Evolutionary conservation across 495 filamentous ascomycete species (phyloP), one percentile per base, ranked within the genome.

Genomic region (Neurospora sp.): DNA sequence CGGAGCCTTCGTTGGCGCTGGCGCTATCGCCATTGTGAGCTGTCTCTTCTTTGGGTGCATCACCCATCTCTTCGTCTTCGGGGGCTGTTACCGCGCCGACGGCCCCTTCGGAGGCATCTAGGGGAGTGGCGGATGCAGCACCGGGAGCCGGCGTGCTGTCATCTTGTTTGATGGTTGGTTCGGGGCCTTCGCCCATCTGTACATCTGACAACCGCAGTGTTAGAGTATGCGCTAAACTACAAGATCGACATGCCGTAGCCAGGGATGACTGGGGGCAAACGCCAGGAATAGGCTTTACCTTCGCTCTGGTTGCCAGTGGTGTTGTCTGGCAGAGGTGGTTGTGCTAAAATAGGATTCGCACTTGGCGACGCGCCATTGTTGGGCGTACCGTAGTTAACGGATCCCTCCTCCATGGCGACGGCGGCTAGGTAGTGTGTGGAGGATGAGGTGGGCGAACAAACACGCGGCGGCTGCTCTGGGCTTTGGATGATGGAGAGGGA

Each of bases 21-120:
- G 79, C 75, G 72, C 79, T 75, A 59, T 83, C 79, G 65, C 81
- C 79, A 47, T 80, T 86, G 72, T 89, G 87, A 69, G 85, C 88
- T 35, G 83, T 79, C 47, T 82, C 79, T 22, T 82, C 80, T 82
- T 92, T 92, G 8, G 87, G 88, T 27, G 87, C 89, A 70, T 92
- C 93, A 70, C 85, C 91, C 93, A 97, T 97, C 75, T 96, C 93
- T 77, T 94, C 93, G 77, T 97, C 94, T 74, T 93, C 90, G 44
- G 82, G 85, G 40, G 89, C 89, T 40, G 83, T 88, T 65, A 88
- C 88, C 79, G 90, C 91, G 41, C 89, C 86, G 76, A 88, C 87
- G 40, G 94, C 92, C 9, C 88, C 94, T 68, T 90, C 88, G 69
- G 93, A 93, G 71, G 92, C 93, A 85, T 97, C 93, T 74, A 96